A percentile compares a stretch with the other conserved stretches of the same genome.
phyloP scores from a whole-genome alignment of 2,329 filamentous ascomycete genomes.

The Epichloe aotearoae region DNA sequence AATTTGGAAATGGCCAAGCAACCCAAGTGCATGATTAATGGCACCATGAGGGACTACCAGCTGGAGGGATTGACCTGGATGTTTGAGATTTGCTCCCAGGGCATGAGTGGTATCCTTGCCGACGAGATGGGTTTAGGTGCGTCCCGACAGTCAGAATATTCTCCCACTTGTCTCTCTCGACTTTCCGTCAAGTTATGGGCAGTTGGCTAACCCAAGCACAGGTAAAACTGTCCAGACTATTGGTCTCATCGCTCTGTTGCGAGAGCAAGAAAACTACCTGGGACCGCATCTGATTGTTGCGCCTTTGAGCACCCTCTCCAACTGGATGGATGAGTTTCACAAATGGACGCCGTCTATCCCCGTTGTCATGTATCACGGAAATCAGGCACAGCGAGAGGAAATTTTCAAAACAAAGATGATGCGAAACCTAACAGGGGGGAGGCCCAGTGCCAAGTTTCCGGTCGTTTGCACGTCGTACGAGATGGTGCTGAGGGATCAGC shows the following conservation, averaged over 20 bases:
- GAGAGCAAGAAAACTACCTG: constrained; percentile 69
- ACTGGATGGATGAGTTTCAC: constrained; percentile 90
- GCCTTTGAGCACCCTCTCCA: constrained; percentile 80
- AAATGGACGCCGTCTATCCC: constrained; percentile 85
- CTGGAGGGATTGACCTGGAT: constrained; percentile 93
- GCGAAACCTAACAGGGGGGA: constrained; percentile 49
- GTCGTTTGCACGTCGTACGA: constrained; percentile 93
- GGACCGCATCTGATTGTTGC: constrained; percentile 87
- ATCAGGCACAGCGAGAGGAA: constrained; percentile 59
- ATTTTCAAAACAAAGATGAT: constrained; percentile 64
- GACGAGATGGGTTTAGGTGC: constrained; percentile 81
- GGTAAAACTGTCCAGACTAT: constrained; percentile 91
- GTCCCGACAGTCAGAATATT: constrained; percentile 8
- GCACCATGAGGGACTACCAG: constrained; percentile 88
- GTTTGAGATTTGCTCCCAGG: constrained; percentile 67
- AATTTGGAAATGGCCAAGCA: constrained; percentile 72
- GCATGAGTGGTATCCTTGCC: constrained; percentile 79
- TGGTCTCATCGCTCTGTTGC: constrained; percentile 70
- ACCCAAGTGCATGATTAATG: constrained; percentile 71
- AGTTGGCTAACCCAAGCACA: constrained; percentile 19
- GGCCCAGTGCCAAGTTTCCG: constrained; percentile 57
- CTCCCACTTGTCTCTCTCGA: neutral
- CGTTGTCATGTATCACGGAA: constrained; percentile 82
- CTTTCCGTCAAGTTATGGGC: neutral
- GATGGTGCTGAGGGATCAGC: constrained; percentile 83